Percentiles rank a stretch among this genome's conserved stretches.
Evolutionary conservation across 2,329 filamentous ascomycete species (phyloP).

Genomic region (Penicillium olsonii): DNA sequence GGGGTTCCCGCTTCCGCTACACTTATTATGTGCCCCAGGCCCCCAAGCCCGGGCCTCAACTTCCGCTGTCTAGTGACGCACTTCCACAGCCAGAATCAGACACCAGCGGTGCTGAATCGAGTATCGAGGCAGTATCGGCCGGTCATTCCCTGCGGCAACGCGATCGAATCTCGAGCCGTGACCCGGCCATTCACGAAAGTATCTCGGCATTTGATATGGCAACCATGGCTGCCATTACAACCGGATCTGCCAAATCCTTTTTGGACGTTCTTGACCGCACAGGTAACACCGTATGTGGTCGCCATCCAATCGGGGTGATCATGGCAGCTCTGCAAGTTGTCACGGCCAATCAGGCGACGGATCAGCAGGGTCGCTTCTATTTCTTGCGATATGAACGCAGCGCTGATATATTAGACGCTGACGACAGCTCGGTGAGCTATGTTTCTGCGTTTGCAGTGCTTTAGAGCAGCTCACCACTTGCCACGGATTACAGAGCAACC

Average conservation of each 20-base stretch:
- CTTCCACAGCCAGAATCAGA: slow-evolving; percentile 41
- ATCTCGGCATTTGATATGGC: slow-evolving; percentile 77
- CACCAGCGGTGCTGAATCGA: slow-evolving; percentile 26
- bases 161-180: slow-evolving; percentile 35
- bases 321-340: slow-evolving; percentile 83
- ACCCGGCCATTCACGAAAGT: slow-evolving; percentile 73
- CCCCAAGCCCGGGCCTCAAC: slow-evolving; percentile 36
- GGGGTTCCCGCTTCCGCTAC: slow-evolving; percentile 83
- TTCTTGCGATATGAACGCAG: slow-evolving; percentile 89
- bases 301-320: slow-evolving; percentile 89
- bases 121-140: slow-evolving; percentile 30
- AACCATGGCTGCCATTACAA: slow-evolving; percentile 82
- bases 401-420: slow-evolving; percentile 65
- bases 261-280: slow-evolving; percentile 69
- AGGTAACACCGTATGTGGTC: slow-evolving; percentile 87
- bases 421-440: slow-evolving; percentile 90
- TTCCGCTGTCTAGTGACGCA: slow-evolving; percentile 44
- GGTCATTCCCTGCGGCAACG: slow-evolving; percentile 33
- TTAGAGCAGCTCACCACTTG: slow-evolving; percentile 35
- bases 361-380: slow-evolving; percentile 61
- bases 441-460: slow-evolving; percentile 85
- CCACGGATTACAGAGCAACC: background rate
- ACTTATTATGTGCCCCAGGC: slow-evolving; percentile 68
- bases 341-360: slow-evolving; percentile 38
- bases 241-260: slow-evolving; percentile 71